A percentile compares a stretch with the other conserved stretches of the same genome.
Conservation (phyloP, 768 basidiomycete genomes). For the Fibroporia radiculosa region DNA sequence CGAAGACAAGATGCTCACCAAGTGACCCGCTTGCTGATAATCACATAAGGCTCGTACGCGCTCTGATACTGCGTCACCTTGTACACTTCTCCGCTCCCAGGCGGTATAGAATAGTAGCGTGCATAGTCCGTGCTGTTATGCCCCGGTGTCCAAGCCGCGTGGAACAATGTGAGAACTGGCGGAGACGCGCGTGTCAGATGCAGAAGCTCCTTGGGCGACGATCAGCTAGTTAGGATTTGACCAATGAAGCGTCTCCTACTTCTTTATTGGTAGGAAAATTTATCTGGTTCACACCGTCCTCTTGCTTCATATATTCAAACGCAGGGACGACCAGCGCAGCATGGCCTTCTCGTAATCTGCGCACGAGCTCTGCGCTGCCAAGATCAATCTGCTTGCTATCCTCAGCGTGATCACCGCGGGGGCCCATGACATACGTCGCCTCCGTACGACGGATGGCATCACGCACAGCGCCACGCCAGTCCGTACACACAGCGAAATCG, state of each 20-base stretch:
- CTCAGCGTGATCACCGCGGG: constrained; percentile 4
- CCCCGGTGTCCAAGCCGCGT: constrained; percentile 67
- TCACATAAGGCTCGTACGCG: constrained; percentile 84
- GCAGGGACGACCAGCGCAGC: constrained; percentile 79
- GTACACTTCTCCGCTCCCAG: constrained; percentile 58
- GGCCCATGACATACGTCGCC: background rate
- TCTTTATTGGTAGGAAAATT: constrained; percentile 65
- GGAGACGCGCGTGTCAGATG: constrained; percentile 44
- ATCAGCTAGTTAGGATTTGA: background rate
- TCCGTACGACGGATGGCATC: constrained; percentile 23
- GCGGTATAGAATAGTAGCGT: constrained; percentile 48
- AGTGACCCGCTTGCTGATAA: constrained; percentile 67
- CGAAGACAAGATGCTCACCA: constrained; percentile 39
- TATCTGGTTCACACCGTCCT: constrained; percentile 50
- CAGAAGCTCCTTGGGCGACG: constrained; percentile 45
- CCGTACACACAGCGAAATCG: constrained; percentile 80
- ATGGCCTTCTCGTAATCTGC: constrained; percentile 47
- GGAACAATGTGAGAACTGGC: constrained; percentile 61
- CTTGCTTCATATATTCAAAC: constrained; percentile 68
- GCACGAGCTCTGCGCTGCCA: constrained; percentile 15
- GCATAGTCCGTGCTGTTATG: constrained; percentile 79
- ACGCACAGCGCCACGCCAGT: constrained; percentile 57
- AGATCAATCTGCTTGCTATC: constrained; percentile 8
- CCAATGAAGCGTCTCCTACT: constrained; percentile 30
- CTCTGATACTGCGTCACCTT: constrained; percentile 71